Evolutionary conservation across 371 early-diverging fungal genomes (phyloP).

Genomic region (Paraphysoderma sedebokerense): DNA sequence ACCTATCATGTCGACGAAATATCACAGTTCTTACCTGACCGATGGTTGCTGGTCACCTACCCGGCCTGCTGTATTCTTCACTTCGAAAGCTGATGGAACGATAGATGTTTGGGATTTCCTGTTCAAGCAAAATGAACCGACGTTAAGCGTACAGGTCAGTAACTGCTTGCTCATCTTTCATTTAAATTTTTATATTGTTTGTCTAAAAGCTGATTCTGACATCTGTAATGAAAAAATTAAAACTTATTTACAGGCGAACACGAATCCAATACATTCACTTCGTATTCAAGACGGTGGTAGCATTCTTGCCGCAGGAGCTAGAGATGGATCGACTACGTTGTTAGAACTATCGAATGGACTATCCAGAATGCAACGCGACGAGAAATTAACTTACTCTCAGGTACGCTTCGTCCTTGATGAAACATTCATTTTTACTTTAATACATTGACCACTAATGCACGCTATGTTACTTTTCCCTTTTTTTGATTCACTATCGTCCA

Average conservation of each 20-base stretch:
- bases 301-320: constrained; percentile 21
- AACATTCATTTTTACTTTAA: too few species aligned
- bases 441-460: neutral
- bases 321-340: constrained; percentile 29
- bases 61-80: constrained; percentile 33
- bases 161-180: too few species aligned
- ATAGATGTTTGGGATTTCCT: constrained; percentile 34
- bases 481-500: too few species aligned
- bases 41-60: constrained; percentile 35
- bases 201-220: neutral
- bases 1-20: constrained; percentile 26
- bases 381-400: constrained; percentile 26
- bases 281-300: constrained; percentile 32
- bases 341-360: constrained; percentile 27
- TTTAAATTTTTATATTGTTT: too few species aligned
- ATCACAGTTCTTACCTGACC: constrained; percentile 22
- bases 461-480: neutral
- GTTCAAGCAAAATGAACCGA: constrained; percentile 33
- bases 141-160: constrained; percentile 23
- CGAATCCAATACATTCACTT: constrained; percentile 25
- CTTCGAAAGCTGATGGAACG: constrained; percentile 27
- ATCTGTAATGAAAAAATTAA: neutral
- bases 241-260: constrained; percentile 17
- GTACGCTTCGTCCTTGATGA: constrained; percentile 7
- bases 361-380: constrained; percentile 19